Evolutionary conservation across 164 flowering plant genomes (phyloP), one percentile per base, ranked within the genome.

Genomic region (Nymphaea colorata): DNA sequence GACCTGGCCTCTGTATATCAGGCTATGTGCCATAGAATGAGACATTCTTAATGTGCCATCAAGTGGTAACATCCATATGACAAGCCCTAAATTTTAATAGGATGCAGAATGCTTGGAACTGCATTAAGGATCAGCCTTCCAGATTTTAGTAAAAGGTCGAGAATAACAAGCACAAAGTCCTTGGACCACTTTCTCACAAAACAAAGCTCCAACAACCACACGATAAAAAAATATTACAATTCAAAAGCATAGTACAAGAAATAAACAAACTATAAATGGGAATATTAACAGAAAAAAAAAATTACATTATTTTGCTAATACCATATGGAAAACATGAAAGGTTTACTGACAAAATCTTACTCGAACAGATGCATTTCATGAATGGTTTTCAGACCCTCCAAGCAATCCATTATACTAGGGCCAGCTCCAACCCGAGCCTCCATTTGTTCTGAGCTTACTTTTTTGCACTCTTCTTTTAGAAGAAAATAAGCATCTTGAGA

Each of bases 341-440:
- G 36, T 25, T 25, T 25, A 25, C 1, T 25, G 36, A 25, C 0
- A 25, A 25, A 25, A 25, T 25, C 36, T 75, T 85, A 93, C 97
- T 93, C 98, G 2, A 86, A 80, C 41, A 64, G 76, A 71, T 91
- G 87, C 93, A 89, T 89, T 51, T 88, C 87, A 47, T 83, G 76
- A 67, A 93, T 85, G 69, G 78, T 62, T 70, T 68, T 69, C 69
- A 93, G 93, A 60, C 93, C 93, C 69, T 87, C 89, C 68, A 88
- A 42, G 76, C 98, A 93, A 76, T 88, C 74, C 25, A 79, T 74
- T 65, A 89, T 74, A 66, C 79, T 79, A 61, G 98, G 97, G 59
- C 80, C 78, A 41, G 87, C 67, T 41, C 97, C 97, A 64, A 89
- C 68, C 61, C 79, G 78, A 67, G 75, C 83, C 64, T 86, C 79